Conservation (phyloP, 2,329 filamentous ascomycete genomes). For the Plenodomus lindquistii region DNA sequence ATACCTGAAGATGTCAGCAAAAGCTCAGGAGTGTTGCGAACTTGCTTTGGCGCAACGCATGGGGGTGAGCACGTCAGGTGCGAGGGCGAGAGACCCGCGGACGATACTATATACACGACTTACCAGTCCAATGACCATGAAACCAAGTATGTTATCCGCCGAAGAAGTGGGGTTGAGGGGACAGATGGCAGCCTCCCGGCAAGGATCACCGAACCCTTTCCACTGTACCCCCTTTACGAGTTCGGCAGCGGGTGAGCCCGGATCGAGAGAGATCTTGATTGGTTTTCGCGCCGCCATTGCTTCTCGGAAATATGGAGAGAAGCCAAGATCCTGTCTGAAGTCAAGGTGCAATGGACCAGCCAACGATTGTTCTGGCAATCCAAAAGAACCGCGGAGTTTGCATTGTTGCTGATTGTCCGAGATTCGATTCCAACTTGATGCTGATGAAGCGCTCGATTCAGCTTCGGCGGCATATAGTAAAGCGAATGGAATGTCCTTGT, state of each 20-base stretch:
- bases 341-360: conserved; percentile 28
- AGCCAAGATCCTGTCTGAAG: conserved; percentile 16
- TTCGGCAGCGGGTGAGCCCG: conserved; percentile 27
- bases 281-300: conserved; percentile 32
- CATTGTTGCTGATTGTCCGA: conserved; percentile 15
- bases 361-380: conserved; percentile 20
- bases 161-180: conserved; percentile 43
- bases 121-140: conserved; percentile 44
- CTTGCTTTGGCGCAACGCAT: neutral
- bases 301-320: conserved; percentile 33
- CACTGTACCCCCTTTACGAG: conserved; percentile 36
- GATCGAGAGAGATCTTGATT: conserved; percentile 31
- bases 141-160: conserved; percentile 41
- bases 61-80: too few species aligned
- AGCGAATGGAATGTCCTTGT: conserved; percentile 48
- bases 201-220: conserved; percentile 41
- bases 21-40: neutral
- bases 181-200: conserved; percentile 39
- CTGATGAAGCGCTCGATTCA: conserved; percentile 7
- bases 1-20: neutral
- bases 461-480: conserved; percentile 30
- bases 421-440: conserved; percentile 9
- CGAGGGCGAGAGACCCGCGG: neutral
- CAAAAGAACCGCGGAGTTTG: conserved; percentile 28
- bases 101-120: neutral